Conservation (phyloP, 2,329 filamentous ascomycete species). For the Verticillium isaacii region DNA sequence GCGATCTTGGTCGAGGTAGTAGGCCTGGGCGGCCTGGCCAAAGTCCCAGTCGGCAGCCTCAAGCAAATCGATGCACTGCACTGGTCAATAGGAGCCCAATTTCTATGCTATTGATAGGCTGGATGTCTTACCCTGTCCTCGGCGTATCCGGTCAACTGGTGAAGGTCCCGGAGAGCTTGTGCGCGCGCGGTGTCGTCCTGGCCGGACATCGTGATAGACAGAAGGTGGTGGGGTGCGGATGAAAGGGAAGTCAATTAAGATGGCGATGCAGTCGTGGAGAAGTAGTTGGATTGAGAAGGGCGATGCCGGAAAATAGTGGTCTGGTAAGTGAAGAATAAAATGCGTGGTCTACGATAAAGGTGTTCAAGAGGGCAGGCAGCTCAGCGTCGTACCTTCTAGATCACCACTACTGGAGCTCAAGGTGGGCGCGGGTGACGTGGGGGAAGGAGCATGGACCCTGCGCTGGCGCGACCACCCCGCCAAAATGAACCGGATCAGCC, state of each 20-base stretch:
- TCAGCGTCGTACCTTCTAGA: background rate
- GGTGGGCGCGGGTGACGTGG: conserved; percentile 1
- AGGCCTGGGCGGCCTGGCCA: conserved; percentile 55
- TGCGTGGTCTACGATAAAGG: background rate
- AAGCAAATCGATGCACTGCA: conserved; percentile 64
- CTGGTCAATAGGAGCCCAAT: conserved; percentile 2
- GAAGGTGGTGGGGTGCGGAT: background rate
- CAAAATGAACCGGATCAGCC: background rate
- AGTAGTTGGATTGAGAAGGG: background rate
- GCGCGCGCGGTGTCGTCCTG: conserved; percentile 29
- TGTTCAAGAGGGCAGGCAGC: background rate
- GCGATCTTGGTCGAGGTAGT: conserved; percentile 54
- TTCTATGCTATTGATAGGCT: background rate
- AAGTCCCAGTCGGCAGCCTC: conserved; percentile 63
- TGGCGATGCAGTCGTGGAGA: background rate
- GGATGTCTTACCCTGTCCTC: conserved; percentile 8
- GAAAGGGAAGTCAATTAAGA: background rate
- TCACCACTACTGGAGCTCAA: background rate
- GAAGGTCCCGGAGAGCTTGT: background rate
- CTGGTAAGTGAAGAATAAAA: background rate
- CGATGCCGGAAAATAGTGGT: background rate
- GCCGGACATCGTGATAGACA: conserved; percentile 26
- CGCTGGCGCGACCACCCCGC: background rate
- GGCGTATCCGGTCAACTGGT: conserved; percentile 5
- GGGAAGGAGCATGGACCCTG: background rate